phyloP scores from a whole-genome alignment of 2,329 filamentous ascomycete species.

The Chaetomium globosum region DNA sequence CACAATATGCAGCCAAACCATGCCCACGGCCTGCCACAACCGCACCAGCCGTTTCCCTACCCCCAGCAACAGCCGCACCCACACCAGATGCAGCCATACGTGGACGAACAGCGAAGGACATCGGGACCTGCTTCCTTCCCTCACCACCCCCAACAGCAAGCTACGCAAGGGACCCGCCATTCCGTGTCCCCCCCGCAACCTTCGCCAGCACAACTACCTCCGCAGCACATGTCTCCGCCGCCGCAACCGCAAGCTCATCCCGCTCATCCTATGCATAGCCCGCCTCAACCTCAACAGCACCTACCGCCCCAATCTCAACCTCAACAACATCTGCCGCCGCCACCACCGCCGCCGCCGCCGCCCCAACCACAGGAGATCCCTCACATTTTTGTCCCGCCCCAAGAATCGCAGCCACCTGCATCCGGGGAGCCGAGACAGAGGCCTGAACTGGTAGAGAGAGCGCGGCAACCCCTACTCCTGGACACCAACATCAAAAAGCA shows the following conservation, averaged over 20 bases:
- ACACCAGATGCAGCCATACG: constrained; percentile 66
- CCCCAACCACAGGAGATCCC: constrained; percentile 39
- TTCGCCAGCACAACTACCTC: constrained; percentile 56
- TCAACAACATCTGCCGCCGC: constrained; percentile 41
- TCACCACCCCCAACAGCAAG: constrained; percentile 58
- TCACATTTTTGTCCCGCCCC: constrained; percentile 46
- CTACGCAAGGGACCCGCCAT: constrained; percentile 51
- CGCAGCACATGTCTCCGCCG: constrained; percentile 55
- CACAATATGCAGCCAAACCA: constrained; percentile 46
- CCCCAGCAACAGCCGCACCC: constrained; percentile 41
- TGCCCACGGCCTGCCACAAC: constrained; percentile 47
- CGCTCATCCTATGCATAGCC: constrained; percentile 29
- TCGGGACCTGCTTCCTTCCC: constrained; percentile 71
- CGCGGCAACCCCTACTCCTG: constrained; percentile 49
- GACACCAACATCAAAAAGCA: constrained; percentile 64
- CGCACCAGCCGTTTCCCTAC: constrained; percentile 46
- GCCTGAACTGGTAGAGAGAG: constrained; percentile 48
- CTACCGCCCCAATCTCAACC: constrained; percentile 41
- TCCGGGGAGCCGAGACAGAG: constrained; percentile 56
- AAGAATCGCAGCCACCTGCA: constrained; percentile 55
- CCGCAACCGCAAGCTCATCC: constrained; percentile 26
- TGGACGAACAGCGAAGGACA: constrained; percentile 74
- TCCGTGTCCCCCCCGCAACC: constrained; percentile 64
- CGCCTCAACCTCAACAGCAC: constrained; percentile 37
- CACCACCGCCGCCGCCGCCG: constrained; percentile 41